Conservation (phyloP, 441 rosid genomes). For the Dalechampia spathulata region DNA sequence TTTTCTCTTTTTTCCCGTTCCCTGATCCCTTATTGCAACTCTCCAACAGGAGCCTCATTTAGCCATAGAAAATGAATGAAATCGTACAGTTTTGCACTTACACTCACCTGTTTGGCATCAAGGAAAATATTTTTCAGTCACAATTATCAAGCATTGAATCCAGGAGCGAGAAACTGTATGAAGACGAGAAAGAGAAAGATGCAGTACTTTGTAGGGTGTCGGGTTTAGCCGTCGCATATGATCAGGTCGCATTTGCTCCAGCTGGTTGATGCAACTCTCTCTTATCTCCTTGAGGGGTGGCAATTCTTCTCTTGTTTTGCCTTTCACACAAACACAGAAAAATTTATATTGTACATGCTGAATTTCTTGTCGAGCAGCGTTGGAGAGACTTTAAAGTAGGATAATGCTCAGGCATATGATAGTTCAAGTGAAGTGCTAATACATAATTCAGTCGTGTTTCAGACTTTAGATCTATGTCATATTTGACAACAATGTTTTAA, state of each 20-base stretch:
- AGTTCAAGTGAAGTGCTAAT: too few species aligned
- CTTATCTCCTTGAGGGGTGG: slow-evolving; percentile 61
- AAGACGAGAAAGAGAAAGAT: background rate
- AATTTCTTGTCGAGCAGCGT: too few species aligned
- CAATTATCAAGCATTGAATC: too few species aligned
- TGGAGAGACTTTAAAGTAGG: too few species aligned
- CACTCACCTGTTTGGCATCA: slow-evolving; percentile 65
- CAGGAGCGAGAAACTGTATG: background rate
- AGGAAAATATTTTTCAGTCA: background rate
- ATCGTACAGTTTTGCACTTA: slow-evolving; percentile 79
- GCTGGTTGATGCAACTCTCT: slow-evolving; percentile 70
- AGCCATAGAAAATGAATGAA: slow-evolving; percentile 99
- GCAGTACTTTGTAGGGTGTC: slow-evolving; percentile 83
- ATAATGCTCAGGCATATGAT: too few species aligned
- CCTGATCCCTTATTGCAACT: slow-evolving; percentile 49
- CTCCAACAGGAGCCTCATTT: slow-evolving; percentile 98
- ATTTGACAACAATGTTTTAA: too few species aligned
- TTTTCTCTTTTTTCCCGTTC: too few species aligned
- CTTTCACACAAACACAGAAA: too few species aligned
- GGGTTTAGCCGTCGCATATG: slow-evolving; percentile 97
- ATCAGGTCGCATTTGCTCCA: slow-evolving; percentile 89
- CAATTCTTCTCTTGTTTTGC: slow-evolving; percentile 49
- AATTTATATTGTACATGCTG: too few species aligned
- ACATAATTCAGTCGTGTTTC: too few species aligned
- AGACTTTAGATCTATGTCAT: too few species aligned